Percentiles rank a stretch among this genome's conserved stretches.
Evolutionary conservation across 495 filamentous ascomycete species (phyloP).

Genomic region (Parmelia sp.): DNA sequence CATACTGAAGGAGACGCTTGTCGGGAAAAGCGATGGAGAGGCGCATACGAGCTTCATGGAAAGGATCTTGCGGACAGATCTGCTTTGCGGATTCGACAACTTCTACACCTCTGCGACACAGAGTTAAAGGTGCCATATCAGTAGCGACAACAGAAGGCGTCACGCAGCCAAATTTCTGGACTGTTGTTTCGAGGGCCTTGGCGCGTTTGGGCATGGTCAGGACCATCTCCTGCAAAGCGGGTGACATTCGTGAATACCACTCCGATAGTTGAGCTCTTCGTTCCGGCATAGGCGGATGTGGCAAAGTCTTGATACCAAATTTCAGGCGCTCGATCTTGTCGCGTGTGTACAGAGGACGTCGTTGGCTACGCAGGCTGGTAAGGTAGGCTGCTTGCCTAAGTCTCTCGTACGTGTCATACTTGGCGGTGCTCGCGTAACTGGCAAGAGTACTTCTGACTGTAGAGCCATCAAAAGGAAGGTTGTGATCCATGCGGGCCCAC

Average conservation of each 20-base stretch:
- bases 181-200: constrained; percentile 59
- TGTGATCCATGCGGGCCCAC: constrained; percentile 37
- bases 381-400: constrained; percentile 74
- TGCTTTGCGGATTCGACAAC: constrained; percentile 49
- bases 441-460: constrained; percentile 62
- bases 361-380: constrained; percentile 73
- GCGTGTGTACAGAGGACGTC: constrained; percentile 73
- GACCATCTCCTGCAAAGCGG: constrained; percentile 64
- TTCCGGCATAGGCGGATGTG: constrained; percentile 50
- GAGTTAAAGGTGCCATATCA: constrained; percentile 51
- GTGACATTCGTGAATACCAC: constrained; percentile 68
- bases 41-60: constrained; percentile 89
- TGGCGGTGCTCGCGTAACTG: constrained; percentile 63
- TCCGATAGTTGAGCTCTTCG: constrained; percentile 49
- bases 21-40: constrained; percentile 96
- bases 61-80: constrained; percentile 65
- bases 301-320: constrained; percentile 50
- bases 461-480: constrained; percentile 54
- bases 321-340: constrained; percentile 65
- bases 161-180: constrained; percentile 83
- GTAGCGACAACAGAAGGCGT: constrained; percentile 80
- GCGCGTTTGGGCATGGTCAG: constrained; percentile 67
- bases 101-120: constrained; percentile 55
- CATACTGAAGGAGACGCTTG: constrained; percentile 89
- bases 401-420: constrained; percentile 68